Conservation (phyloP, 2,329 filamentous ascomycete genomes). For the Epicoccum sorghinum region DNA sequence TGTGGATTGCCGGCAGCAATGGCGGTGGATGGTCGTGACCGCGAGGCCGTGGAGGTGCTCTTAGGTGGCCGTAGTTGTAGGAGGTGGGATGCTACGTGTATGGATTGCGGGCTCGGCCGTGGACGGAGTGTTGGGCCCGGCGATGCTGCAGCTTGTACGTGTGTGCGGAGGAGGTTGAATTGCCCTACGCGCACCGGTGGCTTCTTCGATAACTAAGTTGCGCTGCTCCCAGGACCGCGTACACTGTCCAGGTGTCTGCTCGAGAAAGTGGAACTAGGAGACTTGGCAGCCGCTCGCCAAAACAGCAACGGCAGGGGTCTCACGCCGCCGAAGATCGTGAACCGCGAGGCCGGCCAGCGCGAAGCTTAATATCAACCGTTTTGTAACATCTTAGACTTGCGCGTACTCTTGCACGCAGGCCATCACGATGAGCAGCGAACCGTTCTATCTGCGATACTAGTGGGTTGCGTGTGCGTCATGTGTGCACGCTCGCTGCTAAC, state of each 20-base stretch:
- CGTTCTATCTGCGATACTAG: slow-evolving; percentile 98
- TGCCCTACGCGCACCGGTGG: slow-evolving; percentile 27
- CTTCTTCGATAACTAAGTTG: slow-evolving; percentile 25
- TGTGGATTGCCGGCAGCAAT: slow-evolving; percentile 26
- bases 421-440: slow-evolving; percentile 72
- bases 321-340: slow-evolving; percentile 32
- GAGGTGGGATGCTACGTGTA: slow-evolving; percentile 47
- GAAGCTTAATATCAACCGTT: slow-evolving; percentile 11
- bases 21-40: slow-evolving; percentile 37
- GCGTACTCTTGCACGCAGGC: slow-evolving; percentile 2
- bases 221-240: slow-evolving; percentile 34
- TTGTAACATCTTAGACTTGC: neutral
- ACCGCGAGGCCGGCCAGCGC: slow-evolving; percentile 13
- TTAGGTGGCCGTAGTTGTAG: slow-evolving; percentile 30
- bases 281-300: slow-evolving; percentile 25
- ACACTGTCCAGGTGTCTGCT: slow-evolving; percentile 46
- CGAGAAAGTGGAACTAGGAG: slow-evolving; percentile 40
- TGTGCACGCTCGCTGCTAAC: slow-evolving; percentile 27
- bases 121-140: slow-evolving; percentile 7
- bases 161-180: slow-evolving; percentile 17
- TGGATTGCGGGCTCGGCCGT: slow-evolving; percentile 25
- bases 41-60: slow-evolving; percentile 31
- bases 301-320: slow-evolving; percentile 32
- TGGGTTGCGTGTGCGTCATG: slow-evolving; percentile 56
- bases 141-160: slow-evolving; percentile 21